A percentile compares a stretch with the other conserved stretches of the same genome.
phyloP scores from a whole-genome alignment of 1,139 yeast species.

The Zhuliangozyma parablackwelliae region DNA sequence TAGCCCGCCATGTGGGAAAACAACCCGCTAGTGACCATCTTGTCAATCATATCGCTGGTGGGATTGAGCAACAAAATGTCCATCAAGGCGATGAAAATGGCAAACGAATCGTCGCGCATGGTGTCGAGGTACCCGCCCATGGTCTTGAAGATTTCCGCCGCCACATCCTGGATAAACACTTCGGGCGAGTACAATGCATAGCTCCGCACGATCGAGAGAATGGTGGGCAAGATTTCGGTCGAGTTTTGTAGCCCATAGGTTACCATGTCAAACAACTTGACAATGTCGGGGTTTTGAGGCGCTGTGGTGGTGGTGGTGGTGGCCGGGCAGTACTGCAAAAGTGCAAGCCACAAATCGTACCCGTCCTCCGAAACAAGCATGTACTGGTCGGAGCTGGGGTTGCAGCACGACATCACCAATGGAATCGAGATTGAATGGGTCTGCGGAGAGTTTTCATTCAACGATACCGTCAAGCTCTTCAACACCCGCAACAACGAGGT shows the following conservation, averaged over 20 bases:
- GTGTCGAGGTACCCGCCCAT: constrained; percentile 53
- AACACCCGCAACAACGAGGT: constrained; percentile 69
- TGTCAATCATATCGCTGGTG: constrained; percentile 24
- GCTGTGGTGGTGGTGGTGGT: constrained; percentile 11
- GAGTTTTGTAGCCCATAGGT: constrained; percentile 52
- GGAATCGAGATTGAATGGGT: constrained; percentile 68
- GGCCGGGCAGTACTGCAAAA: constrained; percentile 54
- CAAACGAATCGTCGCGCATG: constrained; percentile 70
- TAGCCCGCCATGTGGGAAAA: constrained; percentile 43
- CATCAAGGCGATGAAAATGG: constrained; percentile 51
- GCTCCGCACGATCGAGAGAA: constrained; percentile 66
- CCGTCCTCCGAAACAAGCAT: constrained; percentile 81
- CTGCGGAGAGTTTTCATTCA: constrained; percentile 54
- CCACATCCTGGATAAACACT: constrained; percentile 31
- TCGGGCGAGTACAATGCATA: constrained; percentile 59
- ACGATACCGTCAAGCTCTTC: constrained; percentile 58
- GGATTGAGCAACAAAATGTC: constrained; percentile 47
- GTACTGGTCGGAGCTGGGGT: constrained; percentile 53
- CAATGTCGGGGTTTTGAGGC: constrained; percentile 19
- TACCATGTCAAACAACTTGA: constrained; percentile 46
- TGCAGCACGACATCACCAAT: constrained; percentile 60
- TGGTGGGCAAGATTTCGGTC: constrained; percentile 72
- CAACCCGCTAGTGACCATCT: constrained; percentile 44
- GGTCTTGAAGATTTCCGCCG: constrained; percentile 43
- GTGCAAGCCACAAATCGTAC: constrained; percentile 72